Conservation (phyloP, 805 yeast species). For the Trichomonascus vanleenenianus region DNA sequence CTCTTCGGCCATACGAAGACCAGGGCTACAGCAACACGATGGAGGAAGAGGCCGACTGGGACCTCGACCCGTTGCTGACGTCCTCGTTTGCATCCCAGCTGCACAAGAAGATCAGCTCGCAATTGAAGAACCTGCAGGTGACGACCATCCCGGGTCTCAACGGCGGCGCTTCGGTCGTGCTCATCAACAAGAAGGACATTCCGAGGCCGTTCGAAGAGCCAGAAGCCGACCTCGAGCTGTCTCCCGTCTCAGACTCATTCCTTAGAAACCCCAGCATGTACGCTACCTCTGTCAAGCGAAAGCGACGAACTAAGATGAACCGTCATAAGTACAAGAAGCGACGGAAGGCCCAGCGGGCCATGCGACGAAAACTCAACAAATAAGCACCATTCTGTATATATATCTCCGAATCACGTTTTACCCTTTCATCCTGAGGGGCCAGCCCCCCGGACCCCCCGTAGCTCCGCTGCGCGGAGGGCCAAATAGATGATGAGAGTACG, state of each 20-base stretch:
- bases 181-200: not conserved
- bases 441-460: too few relatives aligned
- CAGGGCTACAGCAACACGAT: slow-evolving; percentile 4
- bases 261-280: slow-evolving; percentile 6
- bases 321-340: slow-evolving; percentile 95
- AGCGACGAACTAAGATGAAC: slow-evolving; percentile 91
- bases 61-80: not conserved
- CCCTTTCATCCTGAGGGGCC: too few relatives aligned
- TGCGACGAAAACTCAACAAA: slow-evolving; percentile 29
- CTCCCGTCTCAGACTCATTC: slow-evolving; percentile 5
- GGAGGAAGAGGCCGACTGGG: not conserved
- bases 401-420: too few relatives aligned
- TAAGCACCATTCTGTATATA: slow-evolving; percentile 5
- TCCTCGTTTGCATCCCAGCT: not conserved
- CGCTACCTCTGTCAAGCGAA: slow-evolving; percentile 34
- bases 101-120: not conserved
- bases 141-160: not conserved
- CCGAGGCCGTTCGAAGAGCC: not conserved
- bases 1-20: slow-evolving; percentile 29
- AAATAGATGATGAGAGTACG: too few relatives aligned
- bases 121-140: slow-evolving; percentile 1
- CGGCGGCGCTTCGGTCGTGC: not conserved
- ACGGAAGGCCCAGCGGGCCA: slow-evolving; percentile 76
- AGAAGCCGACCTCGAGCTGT: not conserved
- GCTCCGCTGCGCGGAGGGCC: too few relatives aligned